Percentiles rank a stretch among this genome's conserved stretches.
phyloP scores from a whole-genome alignment of 208 protist genomes.

The Balamuthia mandrillaris region DNA sequence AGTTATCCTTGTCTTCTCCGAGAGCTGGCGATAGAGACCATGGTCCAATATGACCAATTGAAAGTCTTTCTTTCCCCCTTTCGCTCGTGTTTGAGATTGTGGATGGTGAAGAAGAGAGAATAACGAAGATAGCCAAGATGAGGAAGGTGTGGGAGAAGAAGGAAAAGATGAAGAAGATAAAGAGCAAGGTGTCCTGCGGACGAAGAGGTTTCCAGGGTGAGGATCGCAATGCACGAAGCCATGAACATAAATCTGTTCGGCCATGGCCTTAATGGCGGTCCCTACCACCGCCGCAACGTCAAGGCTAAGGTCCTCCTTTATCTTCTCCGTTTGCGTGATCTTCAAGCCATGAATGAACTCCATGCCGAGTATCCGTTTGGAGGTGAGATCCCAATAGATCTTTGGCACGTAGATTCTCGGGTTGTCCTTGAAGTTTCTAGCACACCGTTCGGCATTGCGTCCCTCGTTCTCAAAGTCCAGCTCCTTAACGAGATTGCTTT shows the following conservation, averaged over 20 bases:
- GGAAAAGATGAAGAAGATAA: neutral
- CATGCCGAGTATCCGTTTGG: conserved; percentile 79
- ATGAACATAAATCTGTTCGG: conserved; percentile 88
- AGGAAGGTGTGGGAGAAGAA: neutral
- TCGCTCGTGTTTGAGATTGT: neutral
- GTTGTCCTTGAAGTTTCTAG: conserved; percentile 69
- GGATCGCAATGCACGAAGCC: conserved; percentile 83
- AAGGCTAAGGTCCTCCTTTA: conserved; percentile 28
- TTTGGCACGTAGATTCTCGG: conserved; percentile 60
- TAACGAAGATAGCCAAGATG: neutral
- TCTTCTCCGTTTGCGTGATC: conserved; percentile 49
- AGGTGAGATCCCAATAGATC: conserved; percentile 56
- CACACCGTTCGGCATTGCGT: conserved; percentile 80
- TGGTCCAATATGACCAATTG: conserved; percentile 86
- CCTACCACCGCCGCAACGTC: neutral
- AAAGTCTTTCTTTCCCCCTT: neutral
- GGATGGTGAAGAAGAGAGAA: neutral
- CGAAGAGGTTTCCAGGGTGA: conserved; percentile 87
- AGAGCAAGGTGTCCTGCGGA: conserved; percentile 53
- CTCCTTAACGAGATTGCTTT: conserved; percentile 48
- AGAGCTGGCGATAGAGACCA: conserved; percentile 87
- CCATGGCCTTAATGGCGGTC: conserved; percentile 57
- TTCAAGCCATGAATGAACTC: conserved; percentile 85
- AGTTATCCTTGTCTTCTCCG: conserved; percentile 49
- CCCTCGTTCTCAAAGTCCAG: conserved; percentile 87